Conservation (phyloP, 2,329 filamentous ascomycete genomes). For the Ciborinia camelliae region DNA sequence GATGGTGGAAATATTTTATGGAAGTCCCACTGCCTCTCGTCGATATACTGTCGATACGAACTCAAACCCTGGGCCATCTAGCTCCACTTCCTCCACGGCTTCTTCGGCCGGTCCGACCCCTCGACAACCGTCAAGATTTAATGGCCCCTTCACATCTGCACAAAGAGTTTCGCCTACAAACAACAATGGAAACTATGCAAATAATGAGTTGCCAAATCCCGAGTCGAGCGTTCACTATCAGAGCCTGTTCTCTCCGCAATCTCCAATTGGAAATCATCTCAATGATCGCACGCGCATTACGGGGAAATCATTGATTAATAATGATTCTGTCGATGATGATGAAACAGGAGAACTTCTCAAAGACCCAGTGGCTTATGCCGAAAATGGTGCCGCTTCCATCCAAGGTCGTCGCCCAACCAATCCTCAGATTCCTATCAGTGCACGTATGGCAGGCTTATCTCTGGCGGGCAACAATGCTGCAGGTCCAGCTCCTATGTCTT, state of each 20-base stretch:
- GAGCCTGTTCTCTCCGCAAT: slow-evolving; percentile 68
- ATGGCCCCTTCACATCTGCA: slow-evolving; percentile 53
- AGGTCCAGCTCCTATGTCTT: slow-evolving; percentile 28
- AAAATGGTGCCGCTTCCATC: slow-evolving; percentile 56
- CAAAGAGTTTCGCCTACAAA: slow-evolving; percentile 50
- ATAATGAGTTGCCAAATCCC: slow-evolving; percentile 57
- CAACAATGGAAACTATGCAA: slow-evolving; percentile 52
- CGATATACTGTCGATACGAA: slow-evolving; percentile 53
- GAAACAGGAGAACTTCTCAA: slow-evolving; percentile 70
- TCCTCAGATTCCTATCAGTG: slow-evolving; percentile 63
- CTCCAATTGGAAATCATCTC: slow-evolving; percentile 68
- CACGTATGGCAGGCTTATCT: slow-evolving; percentile 65
- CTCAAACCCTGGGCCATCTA: slow-evolving; percentile 42
- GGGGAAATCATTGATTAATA: slow-evolving; percentile 70
- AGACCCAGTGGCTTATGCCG: slow-evolving; percentile 69
- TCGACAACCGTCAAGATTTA: slow-evolving; percentile 48
- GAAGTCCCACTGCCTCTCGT: slow-evolving; percentile 39
- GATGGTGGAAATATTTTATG: slow-evolving; percentile 55
- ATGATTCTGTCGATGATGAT: slow-evolving; percentile 64
- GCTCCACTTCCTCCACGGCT: slow-evolving; percentile 43
- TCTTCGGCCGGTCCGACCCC: slow-evolving; percentile 36
- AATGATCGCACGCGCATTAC: slow-evolving; percentile 57
- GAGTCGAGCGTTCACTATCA: slow-evolving; percentile 54
- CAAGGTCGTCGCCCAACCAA: slow-evolving; percentile 66
- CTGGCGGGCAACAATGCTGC: slow-evolving; percentile 62